These are phyloP conservation scores for Orbilia javanica DNA, from an alignment of 2,329 filamentous ascomycete genomes.

Conservation along the genomic window DNA sequence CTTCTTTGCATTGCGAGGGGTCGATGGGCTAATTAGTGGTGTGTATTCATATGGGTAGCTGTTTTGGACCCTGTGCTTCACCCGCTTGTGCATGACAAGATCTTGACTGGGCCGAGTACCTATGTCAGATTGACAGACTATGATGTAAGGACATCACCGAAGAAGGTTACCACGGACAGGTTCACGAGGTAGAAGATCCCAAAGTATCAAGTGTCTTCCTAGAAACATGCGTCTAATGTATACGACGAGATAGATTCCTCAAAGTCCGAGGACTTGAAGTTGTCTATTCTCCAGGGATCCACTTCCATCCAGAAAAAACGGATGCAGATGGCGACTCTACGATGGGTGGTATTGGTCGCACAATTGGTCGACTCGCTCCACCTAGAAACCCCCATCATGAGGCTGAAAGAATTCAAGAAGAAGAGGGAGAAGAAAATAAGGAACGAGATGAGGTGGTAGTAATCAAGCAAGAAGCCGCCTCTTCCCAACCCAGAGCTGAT, in stretches of 20 bases:
- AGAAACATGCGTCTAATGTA: neutral
- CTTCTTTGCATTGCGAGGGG: neutral
- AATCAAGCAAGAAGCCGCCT: slow-evolving; percentile 56
- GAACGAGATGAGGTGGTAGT: slow-evolving; percentile 52
- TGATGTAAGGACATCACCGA: slow-evolving; percentile 44
- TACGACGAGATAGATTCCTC: slow-evolving; percentile 27
- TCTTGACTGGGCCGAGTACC: slow-evolving; percentile 32
- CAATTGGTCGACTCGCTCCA: neutral
- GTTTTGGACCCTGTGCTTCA: slow-evolving; percentile 44
- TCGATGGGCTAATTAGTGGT: neutral
- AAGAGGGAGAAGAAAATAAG: slow-evolving; percentile 14
- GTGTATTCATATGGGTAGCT: slow-evolving; percentile 15
- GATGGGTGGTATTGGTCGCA: slow-evolving; percentile 9
- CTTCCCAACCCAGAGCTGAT: slow-evolving; percentile 54
- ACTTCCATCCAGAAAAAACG: slow-evolving; percentile 26
- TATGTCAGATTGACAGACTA: slow-evolving; percentile 52
- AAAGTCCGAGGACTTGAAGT: slow-evolving; percentile 46
- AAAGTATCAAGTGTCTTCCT: neutral
- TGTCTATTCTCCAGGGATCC: slow-evolving; percentile 39
- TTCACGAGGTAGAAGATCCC: slow-evolving; percentile 39
- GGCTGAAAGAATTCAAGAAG: neutral
- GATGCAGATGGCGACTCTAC: slow-evolving; percentile 37
- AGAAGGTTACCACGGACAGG: slow-evolving; percentile 28
- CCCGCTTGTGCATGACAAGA: slow-evolving; percentile 44
- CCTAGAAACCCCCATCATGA: neutral